Conservation (phyloP, 129 eudicot species). For the Saussurea involucrata region DNA sequence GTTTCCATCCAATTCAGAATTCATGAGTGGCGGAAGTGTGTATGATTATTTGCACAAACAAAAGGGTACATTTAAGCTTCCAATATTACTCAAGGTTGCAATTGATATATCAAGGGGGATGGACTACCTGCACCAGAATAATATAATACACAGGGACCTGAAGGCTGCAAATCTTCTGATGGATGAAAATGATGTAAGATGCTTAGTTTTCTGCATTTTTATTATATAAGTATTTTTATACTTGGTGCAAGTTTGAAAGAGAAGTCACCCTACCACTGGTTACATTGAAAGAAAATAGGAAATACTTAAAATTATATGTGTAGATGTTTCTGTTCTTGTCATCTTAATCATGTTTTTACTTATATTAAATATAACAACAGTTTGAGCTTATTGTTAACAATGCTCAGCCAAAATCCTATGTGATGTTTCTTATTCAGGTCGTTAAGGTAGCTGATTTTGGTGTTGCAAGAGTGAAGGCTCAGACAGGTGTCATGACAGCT, state of each 20-base stretch:
- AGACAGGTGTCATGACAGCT: conserved; percentile 98
- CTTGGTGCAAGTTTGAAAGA: no score
- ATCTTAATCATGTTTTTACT: neutral
- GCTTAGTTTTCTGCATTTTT: neutral
- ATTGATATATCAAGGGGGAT: conserved; percentile 92
- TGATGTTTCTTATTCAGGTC: conserved; percentile 51
- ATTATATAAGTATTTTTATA: neutral
- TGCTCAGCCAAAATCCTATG: neutral
- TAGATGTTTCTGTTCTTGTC: neutral
- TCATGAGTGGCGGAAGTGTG: conserved; percentile 95
- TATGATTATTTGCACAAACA: conserved; percentile 96
- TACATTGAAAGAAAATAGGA: no score
- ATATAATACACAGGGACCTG: conserved; percentile 92
- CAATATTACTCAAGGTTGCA: conserved; percentile 80
- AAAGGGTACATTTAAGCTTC: conserved; percentile 90
- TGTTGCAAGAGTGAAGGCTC: conserved; percentile 96
- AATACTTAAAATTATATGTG: no score
- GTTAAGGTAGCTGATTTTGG: conserved; percentile 99
- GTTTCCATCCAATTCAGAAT: conserved; percentile 42
- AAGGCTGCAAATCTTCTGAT: conserved; percentile 98
- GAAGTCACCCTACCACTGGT: no score
- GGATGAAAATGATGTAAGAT: conserved; percentile 96
- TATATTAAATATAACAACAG: neutral
- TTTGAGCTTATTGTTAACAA: neutral
- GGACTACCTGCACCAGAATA: conserved; percentile 97